Evolutionary conservation across 2,329 filamentous ascomycete genomes (phyloP).

Genomic region (Aspergillus sp.): DNA sequence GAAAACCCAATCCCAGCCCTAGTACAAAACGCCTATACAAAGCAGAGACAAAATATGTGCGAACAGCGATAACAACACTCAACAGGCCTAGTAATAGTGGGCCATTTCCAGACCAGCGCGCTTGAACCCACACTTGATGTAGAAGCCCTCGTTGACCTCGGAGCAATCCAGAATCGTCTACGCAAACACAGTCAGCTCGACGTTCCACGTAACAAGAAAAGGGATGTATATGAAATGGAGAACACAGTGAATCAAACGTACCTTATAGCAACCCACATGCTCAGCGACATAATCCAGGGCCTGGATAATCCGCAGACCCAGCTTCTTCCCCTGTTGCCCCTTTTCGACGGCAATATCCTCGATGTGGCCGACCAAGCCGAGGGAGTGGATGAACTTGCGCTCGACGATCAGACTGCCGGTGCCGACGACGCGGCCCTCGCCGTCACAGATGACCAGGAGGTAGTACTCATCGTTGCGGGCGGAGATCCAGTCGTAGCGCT

Average conservation of each 20-base stretch:
- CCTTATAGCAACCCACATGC: slow-evolving; percentile 90
- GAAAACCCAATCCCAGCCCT: not conserved
- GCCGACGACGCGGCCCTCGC: slow-evolving; percentile 69
- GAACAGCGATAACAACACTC: not conserved
- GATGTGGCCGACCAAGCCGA: slow-evolving; percentile 76
- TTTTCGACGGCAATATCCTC: slow-evolving; percentile 95
- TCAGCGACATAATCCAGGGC: slow-evolving; percentile 85
- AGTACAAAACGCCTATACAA: not conserved
- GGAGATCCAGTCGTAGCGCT: slow-evolving; percentile 79
- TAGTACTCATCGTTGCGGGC: slow-evolving; percentile 76
- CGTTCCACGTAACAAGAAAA: slow-evolving; percentile 3
- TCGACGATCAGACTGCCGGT: slow-evolving; percentile 89
- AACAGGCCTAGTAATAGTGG: slow-evolving; percentile 66
- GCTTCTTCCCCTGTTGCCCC: slow-evolving; percentile 95
- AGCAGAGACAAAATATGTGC: not conserved
- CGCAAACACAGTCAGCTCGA: slow-evolving; percentile 11
- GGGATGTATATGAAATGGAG: no score
- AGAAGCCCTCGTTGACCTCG: slow-evolving; percentile 95
- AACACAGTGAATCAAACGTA: slow-evolving; percentile 27
- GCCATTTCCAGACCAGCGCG: slow-evolving; percentile 94
- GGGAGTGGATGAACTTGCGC: slow-evolving; percentile 63
- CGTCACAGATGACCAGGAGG: slow-evolving; percentile 80
- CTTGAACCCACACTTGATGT: slow-evolving; percentile 95
- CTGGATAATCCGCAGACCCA: slow-evolving; percentile 89
- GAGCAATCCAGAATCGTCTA: slow-evolving; percentile 94